Conservation (phyloP, 2,329 filamentous ascomycete species). For the Elsinoe perseae region DNA sequence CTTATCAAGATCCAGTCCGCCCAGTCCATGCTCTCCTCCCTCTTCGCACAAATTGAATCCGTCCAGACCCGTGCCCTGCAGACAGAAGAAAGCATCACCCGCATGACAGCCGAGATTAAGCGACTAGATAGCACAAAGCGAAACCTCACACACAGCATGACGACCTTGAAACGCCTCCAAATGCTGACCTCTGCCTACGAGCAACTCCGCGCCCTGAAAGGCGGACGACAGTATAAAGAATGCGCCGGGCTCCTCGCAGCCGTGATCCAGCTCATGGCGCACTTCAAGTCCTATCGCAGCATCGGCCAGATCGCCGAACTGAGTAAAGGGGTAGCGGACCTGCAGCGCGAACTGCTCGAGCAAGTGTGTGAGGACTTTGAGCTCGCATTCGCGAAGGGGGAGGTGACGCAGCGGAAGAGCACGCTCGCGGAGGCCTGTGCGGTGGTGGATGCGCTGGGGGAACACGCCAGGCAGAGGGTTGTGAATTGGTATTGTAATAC, state of each 20-base stretch:
- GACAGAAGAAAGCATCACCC: conserved; percentile 92
- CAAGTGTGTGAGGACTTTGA: conserved; percentile 99
- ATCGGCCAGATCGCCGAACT: conserved; percentile 96
- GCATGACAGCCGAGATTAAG: conserved; percentile 99
- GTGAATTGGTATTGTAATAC: conserved; percentile 98
- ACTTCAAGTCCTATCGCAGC: conserved; percentile 96
- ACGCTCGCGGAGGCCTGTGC: conserved; percentile 79
- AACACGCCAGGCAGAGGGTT: conserved; percentile 70
- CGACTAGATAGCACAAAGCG: conserved; percentile 91
- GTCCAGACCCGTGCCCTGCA: conserved; percentile 81
- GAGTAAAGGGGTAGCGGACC: conserved; percentile 83
- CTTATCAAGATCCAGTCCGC: conserved; percentile 86
- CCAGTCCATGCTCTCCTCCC: conserved; percentile 76
- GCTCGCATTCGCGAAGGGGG: conserved; percentile 81
- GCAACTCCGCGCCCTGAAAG: conserved; percentile 75
- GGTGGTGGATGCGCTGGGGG: conserved; percentile 91
- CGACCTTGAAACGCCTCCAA: conserved; percentile 88
- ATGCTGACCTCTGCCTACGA: conserved; percentile 99
- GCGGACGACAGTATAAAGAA: conserved; percentile 84
- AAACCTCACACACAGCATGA: conserved; percentile 96
- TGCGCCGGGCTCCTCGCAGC: conserved; percentile 90
- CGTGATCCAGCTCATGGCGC: conserved; percentile 93
- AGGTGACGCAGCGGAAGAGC: conserved; percentile 61
- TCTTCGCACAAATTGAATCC: conserved; percentile 91
- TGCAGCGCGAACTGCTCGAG: conserved; percentile 86